Evolutionary conservation across 306 rosid species (phyloP), one percentile per base, ranked within the genome.

Genomic region (Dalbergia oliveri): DNA sequence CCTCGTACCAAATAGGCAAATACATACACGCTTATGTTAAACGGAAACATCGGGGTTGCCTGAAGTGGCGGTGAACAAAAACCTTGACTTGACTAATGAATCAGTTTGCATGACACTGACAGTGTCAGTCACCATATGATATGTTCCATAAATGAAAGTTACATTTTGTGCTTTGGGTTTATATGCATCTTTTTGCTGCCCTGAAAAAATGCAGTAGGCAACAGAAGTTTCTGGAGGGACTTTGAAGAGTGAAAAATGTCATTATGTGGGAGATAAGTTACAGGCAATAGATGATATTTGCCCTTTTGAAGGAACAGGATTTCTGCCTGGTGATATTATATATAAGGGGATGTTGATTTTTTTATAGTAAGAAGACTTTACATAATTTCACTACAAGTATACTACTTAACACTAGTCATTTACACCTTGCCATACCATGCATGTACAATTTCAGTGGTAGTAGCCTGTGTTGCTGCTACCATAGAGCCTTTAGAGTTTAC

Each of bases 81-180:
- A 19, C n/a, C 39, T 8, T 73, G 1, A 39, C 39, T 8, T 73
- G 1, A 39, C 5, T 53, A 73, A 35, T 35, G 64, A 80, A 21
- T 50, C 49, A 19, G 65, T 63, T 56, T 56, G 59, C 11, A 5
- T n/a, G 37, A 72, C n/a, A 23, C 26, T 9, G 66, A 54, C 41
- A 16, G 26, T 39, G 41, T 18, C 39, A 19, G n/a, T 16, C 50
- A 69, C 15, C 62, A 5, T 12, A 33, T 58, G 13, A 1, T 53
- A 60, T 50, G 56, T 37, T 77, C 65, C 15, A 5, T 35, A 4
- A 19, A 57, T 23, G 33, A 9, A 72, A 45, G 68, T 37, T 61
- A 31, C 69, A 65, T 65, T 58, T 57, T 18, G 54, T 70, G 44
- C 56, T 83, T 66, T 33, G 39, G 19, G 69, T 53, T 44, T 21